Evolutionary conservation across 768 basidiomycete species (phyloP).

Genomic region (Mycena epipterygia): DNA sequence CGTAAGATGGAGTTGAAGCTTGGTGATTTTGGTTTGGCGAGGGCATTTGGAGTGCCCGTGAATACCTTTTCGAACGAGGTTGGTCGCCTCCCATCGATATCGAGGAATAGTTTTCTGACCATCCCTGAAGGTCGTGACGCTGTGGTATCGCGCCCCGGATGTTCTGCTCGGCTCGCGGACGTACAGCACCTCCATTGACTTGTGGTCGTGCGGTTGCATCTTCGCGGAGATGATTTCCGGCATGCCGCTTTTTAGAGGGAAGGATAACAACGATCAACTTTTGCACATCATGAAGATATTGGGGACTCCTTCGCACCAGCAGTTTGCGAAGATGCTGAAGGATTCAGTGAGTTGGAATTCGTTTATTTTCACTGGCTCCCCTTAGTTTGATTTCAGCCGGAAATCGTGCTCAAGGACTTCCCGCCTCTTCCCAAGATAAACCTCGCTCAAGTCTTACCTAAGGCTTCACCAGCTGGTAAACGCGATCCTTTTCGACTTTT

Average conservation of each 20-base stretch:
- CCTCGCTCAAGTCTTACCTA: slow-evolving; percentile 86
- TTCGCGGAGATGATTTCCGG: slow-evolving; percentile 99
- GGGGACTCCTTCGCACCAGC: slow-evolving; percentile 92
- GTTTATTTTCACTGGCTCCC: neutral
- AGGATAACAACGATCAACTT: slow-evolving; percentile 98
- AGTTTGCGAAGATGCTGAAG: slow-evolving; percentile 87
- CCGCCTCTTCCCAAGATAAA: slow-evolving; percentile 89
- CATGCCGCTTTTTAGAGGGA: slow-evolving; percentile 94
- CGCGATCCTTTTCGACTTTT: neutral
- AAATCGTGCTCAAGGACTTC: slow-evolving; percentile 86
- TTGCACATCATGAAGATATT: slow-evolving; percentile 97
- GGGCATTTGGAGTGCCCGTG: slow-evolving; percentile 98
- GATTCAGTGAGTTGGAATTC: slow-evolving; percentile 78
- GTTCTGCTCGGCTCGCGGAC: slow-evolving; percentile 97
- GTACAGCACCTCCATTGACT: slow-evolving; percentile 97
- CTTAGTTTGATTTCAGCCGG: slow-evolving; percentile 64
- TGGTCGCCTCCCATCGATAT: neutral
- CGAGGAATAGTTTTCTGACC: neutral
- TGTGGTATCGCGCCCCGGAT: slow-evolving; percentile 99
- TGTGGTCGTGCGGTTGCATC: slow-evolving; percentile 99
- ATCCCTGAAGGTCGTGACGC: slow-evolving; percentile 84
- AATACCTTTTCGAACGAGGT: slow-evolving; percentile 99
- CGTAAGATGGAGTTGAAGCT: slow-evolving; percentile 96
- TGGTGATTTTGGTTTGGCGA: slow-evolving; percentile 96
- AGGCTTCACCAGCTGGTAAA: slow-evolving; percentile 80